Conservation (phyloP, 768 basidiomycete species). For the Guyanaporus albipodus region DNA sequence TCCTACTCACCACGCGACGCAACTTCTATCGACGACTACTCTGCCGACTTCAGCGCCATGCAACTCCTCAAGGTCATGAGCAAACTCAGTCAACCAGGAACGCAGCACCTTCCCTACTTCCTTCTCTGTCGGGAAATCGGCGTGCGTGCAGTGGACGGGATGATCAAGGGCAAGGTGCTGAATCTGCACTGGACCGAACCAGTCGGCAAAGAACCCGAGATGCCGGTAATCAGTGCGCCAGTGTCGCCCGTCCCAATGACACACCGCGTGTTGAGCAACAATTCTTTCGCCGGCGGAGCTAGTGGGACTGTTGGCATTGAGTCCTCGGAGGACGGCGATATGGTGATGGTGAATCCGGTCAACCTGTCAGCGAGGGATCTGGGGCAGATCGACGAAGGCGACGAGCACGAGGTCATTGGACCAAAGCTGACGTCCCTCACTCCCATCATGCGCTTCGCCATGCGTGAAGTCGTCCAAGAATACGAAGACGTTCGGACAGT, state of each 20-base stretch:
- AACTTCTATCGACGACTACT: slow-evolving; percentile 41
- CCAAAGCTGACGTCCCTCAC: slow-evolving; percentile 75
- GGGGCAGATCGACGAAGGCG: slow-evolving; percentile 46
- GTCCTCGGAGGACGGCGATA: slow-evolving; percentile 44
- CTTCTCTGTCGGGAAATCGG: slow-evolving; percentile 80
- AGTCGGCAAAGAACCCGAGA: slow-evolving; percentile 50
- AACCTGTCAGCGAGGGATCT: slow-evolving; percentile 41
- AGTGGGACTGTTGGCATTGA: slow-evolving; percentile 41
- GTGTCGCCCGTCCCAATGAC: slow-evolving; percentile 27
- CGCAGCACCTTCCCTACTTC: slow-evolving; percentile 72
- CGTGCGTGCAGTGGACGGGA: slow-evolving; percentile 77
- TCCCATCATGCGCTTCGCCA: slow-evolving; percentile 80
- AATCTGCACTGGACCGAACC: slow-evolving; percentile 77
- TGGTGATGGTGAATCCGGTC: slow-evolving; percentile 39
- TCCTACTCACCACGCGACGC: slow-evolving; percentile 39
- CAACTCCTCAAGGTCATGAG: slow-evolving; percentile 81
- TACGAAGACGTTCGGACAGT: slow-evolving; percentile 73
- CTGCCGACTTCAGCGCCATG: slow-evolving; percentile 71
- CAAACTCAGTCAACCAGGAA: slow-evolving; percentile 61
- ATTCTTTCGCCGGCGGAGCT: slow-evolving; percentile 27
- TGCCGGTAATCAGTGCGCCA: slow-evolving; percentile 25
- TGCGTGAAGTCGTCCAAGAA: slow-evolving; percentile 79
- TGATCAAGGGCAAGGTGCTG: slow-evolving; percentile 74
- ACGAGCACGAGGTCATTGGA: slow-evolving; percentile 57
- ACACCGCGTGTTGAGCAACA: slow-evolving; percentile 27